Evolutionary conservation across 768 basidiomycete genomes (phyloP).

Genomic region (Astraeus odoratus): DNA sequence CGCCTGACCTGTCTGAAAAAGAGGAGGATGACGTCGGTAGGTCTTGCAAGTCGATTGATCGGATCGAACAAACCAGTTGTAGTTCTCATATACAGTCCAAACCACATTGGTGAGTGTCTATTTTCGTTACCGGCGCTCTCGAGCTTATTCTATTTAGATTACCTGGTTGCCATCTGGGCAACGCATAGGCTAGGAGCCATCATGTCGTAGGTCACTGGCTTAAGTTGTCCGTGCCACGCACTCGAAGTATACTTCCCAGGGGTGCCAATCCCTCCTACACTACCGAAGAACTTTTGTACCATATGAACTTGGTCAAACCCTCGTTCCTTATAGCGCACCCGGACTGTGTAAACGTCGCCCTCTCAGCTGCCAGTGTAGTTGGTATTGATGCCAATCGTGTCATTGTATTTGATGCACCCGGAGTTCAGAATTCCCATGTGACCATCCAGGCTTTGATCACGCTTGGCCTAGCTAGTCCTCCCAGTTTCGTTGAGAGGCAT

Average conservation of each 20-base stretch:
- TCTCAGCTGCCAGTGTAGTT: constrained; percentile 23
- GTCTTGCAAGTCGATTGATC: constrained; percentile 7
- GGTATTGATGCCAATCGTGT: constrained; percentile 27
- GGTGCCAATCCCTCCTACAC: constrained; percentile 32
- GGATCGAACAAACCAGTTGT: constrained; percentile 3
- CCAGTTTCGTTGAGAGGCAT: constrained; percentile 37
- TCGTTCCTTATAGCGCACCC: constrained; percentile 27
- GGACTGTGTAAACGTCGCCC: constrained; percentile 18
- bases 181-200: constrained; percentile 51
- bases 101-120: constrained; percentile 47
- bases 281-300: constrained; percentile 25
- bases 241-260: constrained; percentile 11
- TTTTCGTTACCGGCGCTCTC: background rate
- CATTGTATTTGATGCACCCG: constrained; percentile 17
- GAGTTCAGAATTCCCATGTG: constrained; percentile 1
- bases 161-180: constrained; percentile 52
- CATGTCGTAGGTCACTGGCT: constrained; percentile 40
- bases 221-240: background rate
- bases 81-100: constrained; percentile 63
- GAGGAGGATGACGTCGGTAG: constrained; percentile 48
- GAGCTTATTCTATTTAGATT: constrained; percentile 34
- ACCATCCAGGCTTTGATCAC: constrained; percentile 45
- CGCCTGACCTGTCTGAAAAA: constrained; percentile 13
- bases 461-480: constrained; percentile 30
- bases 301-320: constrained; percentile 22